A percentile compares a stretch with the other conserved stretches of the same genome.
Conservation (phyloP, 2,329 filamentous ascomycete species). For the Diaporthe destruens region DNA sequence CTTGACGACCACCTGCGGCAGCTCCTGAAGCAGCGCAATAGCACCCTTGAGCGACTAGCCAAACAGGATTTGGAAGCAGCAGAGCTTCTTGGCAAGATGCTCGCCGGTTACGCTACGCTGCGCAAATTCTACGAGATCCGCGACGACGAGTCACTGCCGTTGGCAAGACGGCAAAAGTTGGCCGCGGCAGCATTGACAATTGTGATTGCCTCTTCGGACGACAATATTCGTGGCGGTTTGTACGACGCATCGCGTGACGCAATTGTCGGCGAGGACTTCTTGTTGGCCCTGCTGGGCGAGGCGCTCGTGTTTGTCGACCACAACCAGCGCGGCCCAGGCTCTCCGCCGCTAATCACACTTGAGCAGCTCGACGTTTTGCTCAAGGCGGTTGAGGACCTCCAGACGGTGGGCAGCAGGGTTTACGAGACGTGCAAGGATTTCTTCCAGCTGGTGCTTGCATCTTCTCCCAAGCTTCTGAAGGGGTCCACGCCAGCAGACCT, state of each 20-base stretch:
- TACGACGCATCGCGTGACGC: constrained; percentile 85
- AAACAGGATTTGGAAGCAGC: constrained; percentile 84
- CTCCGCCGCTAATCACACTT: constrained; percentile 68
- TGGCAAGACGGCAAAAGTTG: constrained; percentile 75
- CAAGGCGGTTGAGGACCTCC: constrained; percentile 82
- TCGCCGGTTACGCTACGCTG: constrained; percentile 92
- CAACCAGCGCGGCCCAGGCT: constrained; percentile 48
- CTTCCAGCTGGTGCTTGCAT: constrained; percentile 79
- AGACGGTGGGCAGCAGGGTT: constrained; percentile 79
- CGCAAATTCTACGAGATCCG: constrained; percentile 92
- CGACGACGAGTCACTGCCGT: constrained; percentile 66
- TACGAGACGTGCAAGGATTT: constrained; percentile 83
- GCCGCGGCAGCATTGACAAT: constrained; percentile 82
- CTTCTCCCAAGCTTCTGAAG: constrained; percentile 70
- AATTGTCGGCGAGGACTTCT: constrained; percentile 88
- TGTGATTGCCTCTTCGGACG: constrained; percentile 87
- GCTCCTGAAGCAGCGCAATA: constrained; percentile 78
- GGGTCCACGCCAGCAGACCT: constrained; percentile 75
- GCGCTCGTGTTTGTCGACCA: constrained; percentile 81
- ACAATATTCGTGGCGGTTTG: constrained; percentile 91
- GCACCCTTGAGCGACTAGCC: constrained; percentile 78
- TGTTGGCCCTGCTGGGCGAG: constrained; percentile 83
- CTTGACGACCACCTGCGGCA: constrained; percentile 79
- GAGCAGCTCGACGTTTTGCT: constrained; percentile 81
- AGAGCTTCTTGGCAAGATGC: constrained; percentile 83